Percentiles rank a stretch among this genome's conserved stretches.
Conservation (phyloP, 345 rosid species). For the Eucalyptus guilfoylei region DNA sequence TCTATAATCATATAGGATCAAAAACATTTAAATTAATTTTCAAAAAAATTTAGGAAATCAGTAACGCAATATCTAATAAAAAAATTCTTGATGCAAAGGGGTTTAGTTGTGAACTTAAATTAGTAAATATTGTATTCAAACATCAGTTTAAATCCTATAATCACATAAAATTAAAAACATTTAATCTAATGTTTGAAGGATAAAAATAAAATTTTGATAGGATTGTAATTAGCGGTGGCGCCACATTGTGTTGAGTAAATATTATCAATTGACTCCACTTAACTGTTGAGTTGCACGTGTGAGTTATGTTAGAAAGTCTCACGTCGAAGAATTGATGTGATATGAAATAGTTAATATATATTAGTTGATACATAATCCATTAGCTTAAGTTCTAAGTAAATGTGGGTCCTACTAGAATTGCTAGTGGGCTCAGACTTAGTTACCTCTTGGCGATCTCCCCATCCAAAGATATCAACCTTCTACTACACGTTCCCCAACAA, state of each 20-base stretch:
- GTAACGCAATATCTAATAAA: neutral
- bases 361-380: neutral
- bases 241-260: neutral
- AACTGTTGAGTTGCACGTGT: neutral
- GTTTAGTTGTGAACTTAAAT: neutral
- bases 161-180: neutral
- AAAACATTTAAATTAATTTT: neutral
- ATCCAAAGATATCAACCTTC: rapidly evolving
- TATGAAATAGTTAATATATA: too few species aligned
- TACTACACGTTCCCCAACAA: rapidly evolving
- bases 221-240: neutral
- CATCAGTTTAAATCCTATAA: neutral
- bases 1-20: neutral
- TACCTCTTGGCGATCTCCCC: neutral
- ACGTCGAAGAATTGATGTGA: too few species aligned
- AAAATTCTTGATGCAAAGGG: neutral
- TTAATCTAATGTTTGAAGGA: neutral
- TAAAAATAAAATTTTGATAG: neutral
- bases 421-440: rapidly evolving
- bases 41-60: neutral
- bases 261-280: neutral
- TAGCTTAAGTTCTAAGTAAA: neutral
- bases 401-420: neutral
- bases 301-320: too few species aligned
- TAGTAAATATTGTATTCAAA: neutral